Evolutionary conservation across 176 grass and related monocot genomes (phyloP), one percentile per base, ranked within the genome.

Genomic region (Neostapfia colusana): DNA sequence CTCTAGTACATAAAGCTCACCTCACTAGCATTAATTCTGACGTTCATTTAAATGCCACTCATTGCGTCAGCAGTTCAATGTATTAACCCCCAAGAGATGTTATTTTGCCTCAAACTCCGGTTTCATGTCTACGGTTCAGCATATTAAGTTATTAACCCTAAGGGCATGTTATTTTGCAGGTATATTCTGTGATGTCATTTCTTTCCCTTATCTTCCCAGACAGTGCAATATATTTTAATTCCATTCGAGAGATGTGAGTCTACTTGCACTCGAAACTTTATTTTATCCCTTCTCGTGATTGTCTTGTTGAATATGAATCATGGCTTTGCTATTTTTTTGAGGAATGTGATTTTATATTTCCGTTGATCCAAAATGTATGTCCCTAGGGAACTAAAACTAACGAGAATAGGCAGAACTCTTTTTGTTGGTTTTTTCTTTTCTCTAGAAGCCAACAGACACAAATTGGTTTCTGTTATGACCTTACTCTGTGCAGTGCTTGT

Each of bases 131-230:
- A 20, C 4, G n/a, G 43, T 45, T 26, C 46, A 58, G 0, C 1
- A 14, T 48, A 4, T 48, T 31, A 31, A 31, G 31, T 31, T 63
- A 35, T 64, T 58, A 70, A 69, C 13, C 14, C 53, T 56, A 10
- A 58, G 4, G 0, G 5, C 2, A 13, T 28, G 4, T 50, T 57
- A 4, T 83, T 65, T 63, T 88, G 68, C 89, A 99, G 95, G 95
- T 99, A 53, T 99, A 92, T 88, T 75, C 95, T 54, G 80, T 99
- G 80, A 99, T 99, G 95, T 99, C 95, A 20, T 99, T 99, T 69
- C 67, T 92, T 55, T 92, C 89, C 20, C 95, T 98, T 65, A 81
- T 92, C 48, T 67, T 99, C 37, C 89, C 81, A 45, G 45, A 71
- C 10, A 85, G 77, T 11, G 82, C 91, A 62, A 99, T 99, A 81